Evolutionary conservation across 2,329 filamentous ascomycete species (phyloP).

Genomic region (Purpureocillium lavendulum): DNA sequence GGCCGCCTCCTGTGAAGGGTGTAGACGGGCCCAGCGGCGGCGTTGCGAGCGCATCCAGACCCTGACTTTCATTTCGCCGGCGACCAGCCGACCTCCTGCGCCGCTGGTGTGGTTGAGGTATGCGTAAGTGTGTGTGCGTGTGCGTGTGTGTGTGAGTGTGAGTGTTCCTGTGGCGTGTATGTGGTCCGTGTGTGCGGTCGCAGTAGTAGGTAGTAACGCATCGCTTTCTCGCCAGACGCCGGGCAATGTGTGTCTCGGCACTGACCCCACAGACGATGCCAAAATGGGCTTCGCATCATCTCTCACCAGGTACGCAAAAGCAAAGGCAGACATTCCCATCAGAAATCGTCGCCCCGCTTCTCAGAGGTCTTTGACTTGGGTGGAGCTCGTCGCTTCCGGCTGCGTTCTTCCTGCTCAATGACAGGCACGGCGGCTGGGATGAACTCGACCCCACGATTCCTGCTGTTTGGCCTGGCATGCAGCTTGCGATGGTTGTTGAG

Average conservation of each 20-base stretch:
- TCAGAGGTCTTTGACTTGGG: conserved; percentile 25
- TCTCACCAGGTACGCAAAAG: background rate
- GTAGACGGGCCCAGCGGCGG: too few species aligned
- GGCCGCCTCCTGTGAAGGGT: too few species aligned
- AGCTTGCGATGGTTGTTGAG: conserved; percentile 34
- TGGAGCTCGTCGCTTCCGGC: conserved; percentile 28
- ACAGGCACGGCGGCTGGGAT: conserved; percentile 29
- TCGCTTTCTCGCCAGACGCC: too few species aligned
- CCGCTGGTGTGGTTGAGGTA: too few species aligned
- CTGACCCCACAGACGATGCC: background rate
- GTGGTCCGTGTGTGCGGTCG: too few species aligned
- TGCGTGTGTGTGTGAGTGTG: background rate
- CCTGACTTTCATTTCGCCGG: too few species aligned
- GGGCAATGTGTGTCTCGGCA: background rate
- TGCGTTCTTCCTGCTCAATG: conserved; percentile 31
- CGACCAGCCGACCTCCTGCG: too few species aligned
- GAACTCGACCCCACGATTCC: conserved; percentile 30
- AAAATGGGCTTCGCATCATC: background rate
- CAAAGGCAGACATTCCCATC: conserved; percentile 4
- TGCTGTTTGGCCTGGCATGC: conserved; percentile 28
- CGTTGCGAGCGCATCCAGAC: too few species aligned
- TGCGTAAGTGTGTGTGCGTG: background rate
- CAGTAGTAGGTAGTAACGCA: too few species aligned
- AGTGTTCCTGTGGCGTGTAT: too few species aligned
- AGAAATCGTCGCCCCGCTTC: conserved; percentile 22